phyloP scores from a whole-genome alignment of 2,329 filamentous ascomycete species.

The Bertia moriformis region DNA sequence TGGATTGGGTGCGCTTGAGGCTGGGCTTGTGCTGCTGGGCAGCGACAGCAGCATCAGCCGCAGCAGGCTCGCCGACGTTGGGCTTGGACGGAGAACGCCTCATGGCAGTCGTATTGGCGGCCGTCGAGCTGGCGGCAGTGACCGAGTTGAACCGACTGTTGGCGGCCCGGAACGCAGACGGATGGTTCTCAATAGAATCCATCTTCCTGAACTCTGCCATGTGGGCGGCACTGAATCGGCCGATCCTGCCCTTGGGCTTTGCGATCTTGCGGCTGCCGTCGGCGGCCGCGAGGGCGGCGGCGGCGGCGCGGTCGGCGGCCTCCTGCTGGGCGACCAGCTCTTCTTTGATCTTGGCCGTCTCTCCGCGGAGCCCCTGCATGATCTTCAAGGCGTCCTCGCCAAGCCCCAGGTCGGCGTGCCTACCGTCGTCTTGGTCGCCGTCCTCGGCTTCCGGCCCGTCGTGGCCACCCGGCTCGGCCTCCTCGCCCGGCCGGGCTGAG shows the following conservation, averaged over 20 bases:
- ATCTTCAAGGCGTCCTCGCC: conserved; percentile 35
- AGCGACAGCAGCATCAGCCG: conserved; percentile 17
- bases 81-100: conserved; percentile 29
- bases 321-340: neutral
- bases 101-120: conserved; percentile 31
- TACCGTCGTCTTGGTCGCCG: too few species aligned
- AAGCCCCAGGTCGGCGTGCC: conserved; percentile 13
- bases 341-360: neutral
- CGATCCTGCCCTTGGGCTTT: neutral
- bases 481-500: conserved; percentile 24
- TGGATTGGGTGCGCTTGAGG: conserved; percentile 37
- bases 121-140: conserved; percentile 35
- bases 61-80: conserved; percentile 19
- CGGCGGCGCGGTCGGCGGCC: neutral
- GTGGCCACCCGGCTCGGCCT: too few species aligned
- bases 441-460: too few species aligned
- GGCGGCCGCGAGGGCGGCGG: neutral
- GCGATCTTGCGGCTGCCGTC: neutral
- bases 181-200: neutral
- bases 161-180: neutral
- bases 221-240: neutral
- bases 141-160: neutral
- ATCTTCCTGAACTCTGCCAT: conserved; percentile 1
- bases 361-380: conserved; percentile 23
- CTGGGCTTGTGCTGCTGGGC: conserved; percentile 32